Evolutionary conservation across 495 filamentous ascomycete genomes (phyloP).

Genomic region (Podospora pseudopauciseta): DNA sequence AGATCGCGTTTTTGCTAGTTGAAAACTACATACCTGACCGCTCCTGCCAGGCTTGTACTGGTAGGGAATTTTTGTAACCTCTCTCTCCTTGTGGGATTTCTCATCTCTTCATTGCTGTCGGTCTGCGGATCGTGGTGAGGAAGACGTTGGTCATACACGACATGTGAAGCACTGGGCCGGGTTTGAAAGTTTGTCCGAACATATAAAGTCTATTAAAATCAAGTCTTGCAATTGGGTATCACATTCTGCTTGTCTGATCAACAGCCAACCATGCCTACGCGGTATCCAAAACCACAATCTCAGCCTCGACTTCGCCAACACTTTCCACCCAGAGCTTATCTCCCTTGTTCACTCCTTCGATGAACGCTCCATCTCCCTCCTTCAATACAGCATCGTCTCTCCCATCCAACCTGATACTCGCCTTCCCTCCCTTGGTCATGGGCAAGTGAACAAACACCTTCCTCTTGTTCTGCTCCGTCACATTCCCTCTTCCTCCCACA

Average conservation of each 20-base stretch:
- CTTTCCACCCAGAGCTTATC: slow-evolving; percentile 60
- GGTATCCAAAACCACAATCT: slow-evolving; percentile 63
- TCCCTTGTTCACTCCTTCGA: slow-evolving; percentile 53
- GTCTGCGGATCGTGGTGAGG: slow-evolving; percentile 26
- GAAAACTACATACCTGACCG: slow-evolving; percentile 54
- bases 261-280: slow-evolving; percentile 23
- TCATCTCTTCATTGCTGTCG: slow-evolving; percentile 31
- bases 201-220: neutral
- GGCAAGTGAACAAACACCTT: slow-evolving; percentile 76
- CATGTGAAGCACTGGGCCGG: no score
- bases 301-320: slow-evolving; percentile 62
- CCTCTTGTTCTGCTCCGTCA: slow-evolving; percentile 49
- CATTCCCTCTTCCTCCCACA: slow-evolving; percentile 53
- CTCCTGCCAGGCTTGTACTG: slow-evolving; percentile 32
- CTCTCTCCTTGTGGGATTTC: slow-evolving; percentile 25
- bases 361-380: slow-evolving; percentile 75
- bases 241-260: neutral
- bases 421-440: slow-evolving; percentile 67
- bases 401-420: slow-evolving; percentile 59
- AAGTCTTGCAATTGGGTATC: neutral
- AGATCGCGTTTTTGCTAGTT: slow-evolving; percentile 57
- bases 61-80: slow-evolving; percentile 35
- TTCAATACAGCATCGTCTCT: slow-evolving; percentile 58
- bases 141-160: slow-evolving; percentile 10
- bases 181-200: neutral